phyloP scores from a whole-genome alignment of 2,329 filamentous ascomycete genomes.

The Colletotrichum endophyticum region DNA sequence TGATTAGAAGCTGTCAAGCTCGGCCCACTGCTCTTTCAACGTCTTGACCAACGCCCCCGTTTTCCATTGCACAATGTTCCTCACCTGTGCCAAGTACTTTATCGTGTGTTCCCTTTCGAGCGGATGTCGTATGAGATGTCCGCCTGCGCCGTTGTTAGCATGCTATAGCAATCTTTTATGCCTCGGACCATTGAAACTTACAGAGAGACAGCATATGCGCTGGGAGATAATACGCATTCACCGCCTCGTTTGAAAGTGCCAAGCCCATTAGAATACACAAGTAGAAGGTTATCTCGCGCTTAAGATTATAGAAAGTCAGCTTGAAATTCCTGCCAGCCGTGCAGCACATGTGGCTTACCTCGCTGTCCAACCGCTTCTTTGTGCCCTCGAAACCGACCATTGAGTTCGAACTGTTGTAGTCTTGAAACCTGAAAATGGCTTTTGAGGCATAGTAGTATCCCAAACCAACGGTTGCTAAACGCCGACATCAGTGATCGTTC shows the following conservation, averaged over 20 bases:
- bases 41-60: neutral
- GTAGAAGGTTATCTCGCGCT: slow-evolving; percentile 6
- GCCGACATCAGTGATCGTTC: neutral
- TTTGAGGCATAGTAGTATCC: slow-evolving; percentile 38
- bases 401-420: slow-evolving; percentile 7
- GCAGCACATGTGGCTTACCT: neutral
- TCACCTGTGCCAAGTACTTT: slow-evolving; percentile 19
- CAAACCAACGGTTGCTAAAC: slow-evolving; percentile 33
- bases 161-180: fast-evolving
- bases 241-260: slow-evolving; percentile 24
- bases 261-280: slow-evolving; percentile 24
- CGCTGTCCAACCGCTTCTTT: neutral
- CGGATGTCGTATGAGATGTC: slow-evolving; percentile 7
- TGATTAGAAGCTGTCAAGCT: slow-evolving; percentile 11
- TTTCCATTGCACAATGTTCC: slow-evolving; percentile 13
- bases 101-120: slow-evolving; percentile 23
- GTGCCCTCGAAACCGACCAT: slow-evolving; percentile 10
- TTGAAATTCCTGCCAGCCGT: fast-evolving
- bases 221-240: slow-evolving; percentile 25
- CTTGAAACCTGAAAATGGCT: slow-evolving; percentile 20
- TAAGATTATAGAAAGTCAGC: neutral
- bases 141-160: neutral
- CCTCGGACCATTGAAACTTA: neutral
- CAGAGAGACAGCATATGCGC: slow-evolving; percentile 26
- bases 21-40: slow-evolving; percentile 21